Evolutionary conservation across 805 yeast species (phyloP).

Genomic region (Kurtzmaniella fragi): DNA sequence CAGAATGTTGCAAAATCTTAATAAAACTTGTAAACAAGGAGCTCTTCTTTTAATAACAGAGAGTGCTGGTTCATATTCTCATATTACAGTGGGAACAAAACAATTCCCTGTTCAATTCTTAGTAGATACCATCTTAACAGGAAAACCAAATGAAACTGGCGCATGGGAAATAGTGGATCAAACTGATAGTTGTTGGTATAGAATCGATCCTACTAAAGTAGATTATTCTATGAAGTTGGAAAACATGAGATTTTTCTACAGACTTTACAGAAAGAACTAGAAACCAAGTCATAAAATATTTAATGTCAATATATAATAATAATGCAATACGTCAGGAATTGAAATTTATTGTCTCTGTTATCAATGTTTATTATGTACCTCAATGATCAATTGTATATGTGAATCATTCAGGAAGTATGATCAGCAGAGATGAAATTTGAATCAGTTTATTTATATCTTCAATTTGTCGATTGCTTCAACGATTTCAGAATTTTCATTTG

Average conservation of each 20-base stretch:
- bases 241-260: conserved; percentile 81
- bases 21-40: conserved; percentile 48
- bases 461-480: too few relatives aligned
- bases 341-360: too few relatives aligned
- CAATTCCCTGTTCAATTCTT: conserved; percentile 79
- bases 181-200: conserved; percentile 79
- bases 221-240: conserved; percentile 67
- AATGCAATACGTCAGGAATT: too few relatives aligned
- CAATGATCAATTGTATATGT: too few relatives aligned
- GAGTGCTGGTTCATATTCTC: conserved; percentile 87
- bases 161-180: conserved; percentile 63
- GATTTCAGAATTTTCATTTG: too few relatives aligned
- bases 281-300: not conserved
- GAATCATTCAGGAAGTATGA: too few relatives aligned
- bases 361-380: too few relatives aligned
- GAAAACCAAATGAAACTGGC: conserved; percentile 42
- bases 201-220: conserved; percentile 46
- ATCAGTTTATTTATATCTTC: too few relatives aligned
- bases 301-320: too few relatives aligned
- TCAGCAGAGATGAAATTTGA: too few relatives aligned
- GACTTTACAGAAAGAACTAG: conserved; percentile 59
- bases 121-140: conserved; percentile 66
- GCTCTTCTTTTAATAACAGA: conserved; percentile 66
- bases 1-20: conserved; percentile 50
- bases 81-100: conserved; percentile 70